A percentile compares a stretch with the other conserved stretches of the same genome.
Conservation (phyloP, 2,329 filamentous ascomycete species). For the Calonectria hongkongensis region DNA sequence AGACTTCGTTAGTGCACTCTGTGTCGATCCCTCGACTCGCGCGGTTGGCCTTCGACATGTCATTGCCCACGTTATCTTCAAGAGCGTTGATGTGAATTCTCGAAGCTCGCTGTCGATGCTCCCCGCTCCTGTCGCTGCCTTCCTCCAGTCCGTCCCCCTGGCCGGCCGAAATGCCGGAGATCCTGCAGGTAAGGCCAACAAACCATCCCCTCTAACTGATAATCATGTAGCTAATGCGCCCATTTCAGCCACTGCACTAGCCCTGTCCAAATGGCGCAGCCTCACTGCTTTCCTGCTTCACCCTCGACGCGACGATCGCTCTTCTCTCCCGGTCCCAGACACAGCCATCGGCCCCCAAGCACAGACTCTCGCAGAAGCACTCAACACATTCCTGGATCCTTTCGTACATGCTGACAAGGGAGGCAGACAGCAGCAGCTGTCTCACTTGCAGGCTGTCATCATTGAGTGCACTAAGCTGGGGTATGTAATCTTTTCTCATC, state of each 20-base stretch:
- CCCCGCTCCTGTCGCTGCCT: constrained; percentile 57
- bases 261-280: constrained; percentile 64
- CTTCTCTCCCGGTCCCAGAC: constrained; percentile 57
- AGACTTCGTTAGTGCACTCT: constrained; percentile 54
- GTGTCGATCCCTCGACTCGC: constrained; percentile 58
- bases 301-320: constrained; percentile 60
- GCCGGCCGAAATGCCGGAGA: constrained; percentile 5
- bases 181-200: constrained; percentile 39
- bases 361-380: constrained; percentile 55
- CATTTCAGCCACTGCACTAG: constrained; percentile 51
- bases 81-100: constrained; percentile 57
- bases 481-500: constrained; percentile 65
- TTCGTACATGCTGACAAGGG: constrained; percentile 57
- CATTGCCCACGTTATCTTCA: constrained; percentile 60
- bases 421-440: constrained; percentile 58
- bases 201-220: background rate
- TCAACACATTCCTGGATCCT: constrained; percentile 59
- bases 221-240: background rate
- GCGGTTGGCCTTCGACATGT: constrained; percentile 61
- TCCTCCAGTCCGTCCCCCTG: constrained; percentile 56
- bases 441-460: constrained; percentile 63
- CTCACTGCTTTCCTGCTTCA: constrained; percentile 66
- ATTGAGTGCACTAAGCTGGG: constrained; percentile 64
- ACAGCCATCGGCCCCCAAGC: constrained; percentile 57
- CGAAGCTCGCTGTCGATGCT: constrained; percentile 60